Evolutionary conservation across 2,329 filamentous ascomycete species (phyloP), one percentile per base, ranked within the genome.

Genomic region (Fusarium torulosum): DNA sequence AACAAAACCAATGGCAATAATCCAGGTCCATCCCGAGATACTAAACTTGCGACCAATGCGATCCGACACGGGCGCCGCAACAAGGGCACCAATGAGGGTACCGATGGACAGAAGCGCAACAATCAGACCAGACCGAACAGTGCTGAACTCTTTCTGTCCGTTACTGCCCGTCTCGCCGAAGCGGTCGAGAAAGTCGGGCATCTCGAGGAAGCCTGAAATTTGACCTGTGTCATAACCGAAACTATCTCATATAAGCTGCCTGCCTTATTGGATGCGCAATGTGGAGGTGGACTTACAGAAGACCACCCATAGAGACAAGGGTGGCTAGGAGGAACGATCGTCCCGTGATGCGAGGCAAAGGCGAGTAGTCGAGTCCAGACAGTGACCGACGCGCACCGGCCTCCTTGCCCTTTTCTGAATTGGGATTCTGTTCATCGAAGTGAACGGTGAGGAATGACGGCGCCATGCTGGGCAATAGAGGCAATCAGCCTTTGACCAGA

Each of bases 1-100:
- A n/a, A 91, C 81, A 67, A 91, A 90, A 21, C 90, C 90, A 21
- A 91, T 74, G 37, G 85, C 86, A 68, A 87, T 87, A 50, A 91
- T 81, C 55, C 88, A 76, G 58, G 84, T 85, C 79, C 88, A 90
- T 54, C 85, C 79, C 3, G 86, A 85, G 59, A 92, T 91, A 33
- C 87, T 88, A 44, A 83, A 80, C 43, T 86, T 85, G 47, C 90
- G 86, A 20, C 90, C 90, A 51, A 91, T 81, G 17, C 78, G 82
- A 71, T 92, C 89, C n/a, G 89, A 86, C 14, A 92, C 79, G 4
- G 86, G 87, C 1, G 88, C 88, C n/a, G 84, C 84, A 25, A 82
- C 70, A 1, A 91, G 77, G 8, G 88, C 87, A 23, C 88, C 88
- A 41, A 90, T 77, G 6, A 90, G 80, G 1, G 86, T 88, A 43